Evolutionary conservation across 495 filamentous ascomycete genomes (phyloP).

Genomic region (Podospora pseudocomata): DNA sequence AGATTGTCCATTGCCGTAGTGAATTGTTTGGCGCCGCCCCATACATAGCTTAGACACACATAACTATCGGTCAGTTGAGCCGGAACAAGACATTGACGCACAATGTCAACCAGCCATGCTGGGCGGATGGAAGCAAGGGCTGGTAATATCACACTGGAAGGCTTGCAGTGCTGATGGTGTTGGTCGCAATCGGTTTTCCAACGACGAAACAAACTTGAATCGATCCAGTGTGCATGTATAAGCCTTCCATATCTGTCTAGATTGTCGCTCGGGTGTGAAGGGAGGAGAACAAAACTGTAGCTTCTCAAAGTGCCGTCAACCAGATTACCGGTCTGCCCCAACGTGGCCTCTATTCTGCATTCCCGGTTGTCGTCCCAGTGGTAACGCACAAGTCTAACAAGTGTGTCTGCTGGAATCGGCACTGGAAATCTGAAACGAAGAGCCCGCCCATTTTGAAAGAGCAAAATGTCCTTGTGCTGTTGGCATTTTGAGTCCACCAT

Average conservation of each 20-base stretch:
- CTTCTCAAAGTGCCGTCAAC: no score
- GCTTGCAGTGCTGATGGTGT: background rate
- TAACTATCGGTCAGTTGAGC: background rate
- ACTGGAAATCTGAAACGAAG: no score
- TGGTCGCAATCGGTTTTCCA: background rate
- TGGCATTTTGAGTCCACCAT: background rate
- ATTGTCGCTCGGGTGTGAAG: background rate
- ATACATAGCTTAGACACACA: background rate
- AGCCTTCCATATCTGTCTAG: background rate
- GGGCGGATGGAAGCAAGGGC: background rate
- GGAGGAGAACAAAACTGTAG: background rate
- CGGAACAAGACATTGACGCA: background rate
- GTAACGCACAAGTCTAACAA: no score
- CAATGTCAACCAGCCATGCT: background rate
- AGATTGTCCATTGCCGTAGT: background rate
- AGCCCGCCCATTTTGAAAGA: background rate
- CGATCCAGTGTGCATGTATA: background rate
- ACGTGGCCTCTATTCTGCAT: no score
- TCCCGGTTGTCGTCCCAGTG: no score
- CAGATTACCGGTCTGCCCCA: no score
- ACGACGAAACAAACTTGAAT: background rate
- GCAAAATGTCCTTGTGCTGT: background rate
- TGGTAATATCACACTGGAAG: background rate
- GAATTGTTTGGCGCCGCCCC: background rate
- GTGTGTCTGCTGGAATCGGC: no score